Conservation (phyloP, 1,139 yeast genomes). For the Suhomyces terraborum region DNA sequence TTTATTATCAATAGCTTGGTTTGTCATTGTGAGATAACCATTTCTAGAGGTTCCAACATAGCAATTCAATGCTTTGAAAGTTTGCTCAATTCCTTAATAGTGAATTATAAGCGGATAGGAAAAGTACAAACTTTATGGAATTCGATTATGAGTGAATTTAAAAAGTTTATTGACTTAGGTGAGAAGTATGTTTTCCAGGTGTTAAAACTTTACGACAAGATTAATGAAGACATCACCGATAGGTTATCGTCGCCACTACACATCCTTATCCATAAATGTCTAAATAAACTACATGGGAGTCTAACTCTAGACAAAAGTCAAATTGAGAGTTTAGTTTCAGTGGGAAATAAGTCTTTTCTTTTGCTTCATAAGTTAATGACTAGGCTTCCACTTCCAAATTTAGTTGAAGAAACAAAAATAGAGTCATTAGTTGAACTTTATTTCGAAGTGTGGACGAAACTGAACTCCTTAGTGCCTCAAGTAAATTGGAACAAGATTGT, state of each 20-base stretch:
- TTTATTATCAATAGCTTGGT: constrained; percentile 29
- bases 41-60: constrained; percentile 17
- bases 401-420: constrained; percentile 26
- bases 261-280: constrained; percentile 2
- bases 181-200: constrained; percentile 8
- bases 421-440: constrained; percentile 30
- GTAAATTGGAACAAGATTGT: constrained; percentile 42
- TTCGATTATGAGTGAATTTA: constrained; percentile 2
- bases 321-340: neutral
- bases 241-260: constrained; percentile 10
- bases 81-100: constrained; percentile 15
- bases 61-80: constrained; percentile 27
- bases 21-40: constrained; percentile 25
- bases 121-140: constrained; percentile 13
- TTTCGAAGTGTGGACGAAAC: constrained; percentile 34
- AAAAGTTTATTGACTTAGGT: neutral
- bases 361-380: constrained; percentile 32
- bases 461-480: constrained; percentile 21
- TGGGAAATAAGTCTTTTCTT: constrained; percentile 5
- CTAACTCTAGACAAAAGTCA: neutral
- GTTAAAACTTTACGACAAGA: constrained; percentile 10
- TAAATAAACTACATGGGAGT: neutral
- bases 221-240: constrained; percentile 8
- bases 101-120: constrained; percentile 7
- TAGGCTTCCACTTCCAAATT: constrained; percentile 34